Evolutionary conservation across 192 early-diverging fungal species (phyloP), one percentile per base, ranked within the genome.

Genomic region (Coemansia nantahalensis): DNA sequence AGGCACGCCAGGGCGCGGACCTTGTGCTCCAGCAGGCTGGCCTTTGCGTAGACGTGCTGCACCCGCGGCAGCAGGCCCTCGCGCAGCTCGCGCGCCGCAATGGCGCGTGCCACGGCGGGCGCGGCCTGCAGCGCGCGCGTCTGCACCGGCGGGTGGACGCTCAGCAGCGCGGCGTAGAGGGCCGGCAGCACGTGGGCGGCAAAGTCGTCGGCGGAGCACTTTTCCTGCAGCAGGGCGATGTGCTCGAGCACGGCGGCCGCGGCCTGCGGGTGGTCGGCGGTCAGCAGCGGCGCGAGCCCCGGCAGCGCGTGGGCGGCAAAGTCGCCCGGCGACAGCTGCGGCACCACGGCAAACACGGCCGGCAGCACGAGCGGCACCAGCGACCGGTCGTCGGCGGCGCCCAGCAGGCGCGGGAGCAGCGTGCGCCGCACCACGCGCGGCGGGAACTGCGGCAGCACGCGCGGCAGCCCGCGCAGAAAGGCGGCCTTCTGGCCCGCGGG

Each of bases 391-490:
- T 87, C 90, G 11, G 90, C 50, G 59, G 88, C 80, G 43, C 82
- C 80, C 36, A 92, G 56, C 15, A 94, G 63, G 21, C 72, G 77
- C 1, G 88, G 83, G 13, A 92, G 60, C 36, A 94, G 83, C 70
- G 85, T 91, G 53, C 87, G 70, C n/a, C 78, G 57, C 18, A 84
- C 51, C 9, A 89, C 80, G 8, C 88, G 69, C 8, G 81, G 78
- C 1, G 90, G 83, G 45, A 90, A 92, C 65, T 84, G 80, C 4
- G 81, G 76, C 28, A 94, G 62, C 23, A 91, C 80, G 10, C 82
- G 73, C 8, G 79, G 67, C 35, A 94, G 68, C 0, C 85, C 87
- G 55, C 86, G 85, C 80, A 94, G 79, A 43, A 94, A 94, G 22
- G 83, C 82, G 8, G 80, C 65, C 50, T 94, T 91, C 40, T 90